Percentiles rank a stretch among this genome's conserved stretches.
These are phyloP conservation scores for Daedaleopsis nitida DNA, from an alignment of 768 basidiomycete species.

Conservation along the genomic window DNA sequence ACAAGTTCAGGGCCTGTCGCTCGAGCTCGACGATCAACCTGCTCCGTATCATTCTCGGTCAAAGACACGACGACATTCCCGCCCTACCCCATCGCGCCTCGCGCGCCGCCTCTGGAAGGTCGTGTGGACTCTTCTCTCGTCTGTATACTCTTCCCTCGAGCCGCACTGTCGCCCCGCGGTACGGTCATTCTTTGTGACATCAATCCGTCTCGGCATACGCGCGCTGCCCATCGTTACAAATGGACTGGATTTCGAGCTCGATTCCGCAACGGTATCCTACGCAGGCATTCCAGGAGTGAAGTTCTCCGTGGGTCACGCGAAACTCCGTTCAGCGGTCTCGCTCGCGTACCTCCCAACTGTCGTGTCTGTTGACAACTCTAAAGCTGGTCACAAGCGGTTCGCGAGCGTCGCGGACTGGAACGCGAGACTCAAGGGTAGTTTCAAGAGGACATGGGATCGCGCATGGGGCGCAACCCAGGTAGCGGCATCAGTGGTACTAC, in stretches of 20 bases:
- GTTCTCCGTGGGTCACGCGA: conserved; percentile 51
- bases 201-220: conserved; percentile 59
- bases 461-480: conserved; percentile 69
- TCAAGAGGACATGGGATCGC: conserved; percentile 66
- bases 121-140: conserved; percentile 21
- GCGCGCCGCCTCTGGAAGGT: conserved; percentile 36
- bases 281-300: conserved; percentile 52
- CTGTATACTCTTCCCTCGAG: conserved; percentile 49
- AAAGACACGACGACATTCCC: not conserved
- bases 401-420: conserved; percentile 66
- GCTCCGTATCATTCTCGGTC: not conserved
- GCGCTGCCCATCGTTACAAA: conserved; percentile 71
- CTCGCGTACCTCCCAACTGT: conserved; percentile 53
- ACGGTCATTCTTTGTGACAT: conserved; percentile 54
- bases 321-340: conserved; percentile 54
- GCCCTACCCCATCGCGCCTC: conserved; percentile 35
- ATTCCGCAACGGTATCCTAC: conserved; percentile 53
- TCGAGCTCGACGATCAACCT: conserved; percentile 43
- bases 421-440: conserved; percentile 57
- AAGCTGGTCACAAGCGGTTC: conserved; percentile 26
- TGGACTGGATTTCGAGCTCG: conserved; percentile 67
- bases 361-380: conserved; percentile 22
- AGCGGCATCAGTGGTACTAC: conserved; percentile 52
- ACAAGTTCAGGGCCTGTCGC: conserved; percentile 58
- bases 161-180: conserved; percentile 64